Evolutionary conservation across 371 early-diverging fungal genomes (phyloP).

Genomic region (Coemansia sp.): DNA sequence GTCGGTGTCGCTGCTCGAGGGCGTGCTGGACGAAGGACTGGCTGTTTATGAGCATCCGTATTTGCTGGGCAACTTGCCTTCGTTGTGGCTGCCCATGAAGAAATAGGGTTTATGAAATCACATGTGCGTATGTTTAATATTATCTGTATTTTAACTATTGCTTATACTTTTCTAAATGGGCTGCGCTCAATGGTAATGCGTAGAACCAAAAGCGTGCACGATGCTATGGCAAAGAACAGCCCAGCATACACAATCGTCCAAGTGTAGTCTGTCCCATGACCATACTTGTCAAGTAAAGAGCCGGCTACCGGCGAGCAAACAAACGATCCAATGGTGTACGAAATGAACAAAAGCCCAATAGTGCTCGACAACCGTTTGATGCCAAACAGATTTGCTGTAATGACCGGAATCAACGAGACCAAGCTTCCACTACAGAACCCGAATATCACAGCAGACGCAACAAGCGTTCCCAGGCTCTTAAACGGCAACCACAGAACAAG

Average conservation of each 20-base stretch:
- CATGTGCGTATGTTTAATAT: background rate
- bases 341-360: conserved; percentile 39
- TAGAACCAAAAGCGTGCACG: background rate
- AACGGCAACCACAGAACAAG: conserved; percentile 39
- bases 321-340: conserved; percentile 30
- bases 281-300: conserved; percentile 40
- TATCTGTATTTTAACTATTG: background rate
- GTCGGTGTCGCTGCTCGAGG: conserved; percentile 68
- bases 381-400: conserved; percentile 36
- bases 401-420: conserved; percentile 37
- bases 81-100: conserved; percentile 69
- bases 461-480: conserved; percentile 13
- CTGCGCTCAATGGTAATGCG: conserved; percentile 3
- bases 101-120: conserved; percentile 57
- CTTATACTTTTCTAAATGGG: background rate
- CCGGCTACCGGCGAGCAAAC: conserved; percentile 41
- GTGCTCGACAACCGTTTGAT: conserved; percentile 31
- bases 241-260: conserved; percentile 43
- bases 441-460: conserved; percentile 28
- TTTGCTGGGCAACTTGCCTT: conserved; percentile 66
- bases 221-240: conserved; percentile 15
- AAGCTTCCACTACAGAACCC: conserved; percentile 34
- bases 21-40: conserved; percentile 73
- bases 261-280: conserved; percentile 26
- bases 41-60: conserved; percentile 73